Evolutionary conservation across 495 filamentous ascomycete genomes (phyloP), one percentile per base, ranked within the genome.

Genomic region (Lichenothelia convexa): DNA sequence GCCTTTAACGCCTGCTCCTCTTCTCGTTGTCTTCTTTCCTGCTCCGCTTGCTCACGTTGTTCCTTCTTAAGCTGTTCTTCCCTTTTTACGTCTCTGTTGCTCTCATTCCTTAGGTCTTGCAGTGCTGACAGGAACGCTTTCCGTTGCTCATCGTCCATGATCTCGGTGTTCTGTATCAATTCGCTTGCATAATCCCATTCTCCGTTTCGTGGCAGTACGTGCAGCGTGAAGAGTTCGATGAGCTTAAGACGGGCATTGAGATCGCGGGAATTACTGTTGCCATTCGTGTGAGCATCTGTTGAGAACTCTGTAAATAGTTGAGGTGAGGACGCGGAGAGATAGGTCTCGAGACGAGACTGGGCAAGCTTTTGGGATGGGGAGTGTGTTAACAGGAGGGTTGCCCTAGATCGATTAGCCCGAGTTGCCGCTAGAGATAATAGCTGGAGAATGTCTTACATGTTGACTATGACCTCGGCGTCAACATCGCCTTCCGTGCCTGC

Each of bases 151-250:
- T 95, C 87, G 52, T 94, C 89, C 1, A 97, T 70, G 17, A 89
- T 69, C 24, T 84, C 70, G 48, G 70, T 83, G 41, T 83, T 63
- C 39, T 63, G 73, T 39, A 95, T 86, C 59, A 95, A 95, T 45
- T 89, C 79, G 18, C 68, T 65, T 0, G 89, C 83, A 50, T 94
- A 94, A 30, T 87, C 79, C 89, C 91, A 97, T 59, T 95, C 83
- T 22, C 75, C 72, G 46, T 92, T 93, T 26, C 79, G 68, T 12
- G 84, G 75, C 12, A 97, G 73, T 15, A 95, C 81, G 56, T 95
- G 89, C 4, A 97, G 65, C 3, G 80, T 85, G 46, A 91, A 97
- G 1, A 97, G 64, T 57, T 97, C 91, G 27, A 94, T 75, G 32
- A 97, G 77, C 57, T 87, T 82, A 33, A 92, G 71, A 19, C 83